Evolutionary conservation across 306 rosid species (phyloP), one percentile per base, ranked within the genome.

Genomic region (Vicia sativa): DNA sequence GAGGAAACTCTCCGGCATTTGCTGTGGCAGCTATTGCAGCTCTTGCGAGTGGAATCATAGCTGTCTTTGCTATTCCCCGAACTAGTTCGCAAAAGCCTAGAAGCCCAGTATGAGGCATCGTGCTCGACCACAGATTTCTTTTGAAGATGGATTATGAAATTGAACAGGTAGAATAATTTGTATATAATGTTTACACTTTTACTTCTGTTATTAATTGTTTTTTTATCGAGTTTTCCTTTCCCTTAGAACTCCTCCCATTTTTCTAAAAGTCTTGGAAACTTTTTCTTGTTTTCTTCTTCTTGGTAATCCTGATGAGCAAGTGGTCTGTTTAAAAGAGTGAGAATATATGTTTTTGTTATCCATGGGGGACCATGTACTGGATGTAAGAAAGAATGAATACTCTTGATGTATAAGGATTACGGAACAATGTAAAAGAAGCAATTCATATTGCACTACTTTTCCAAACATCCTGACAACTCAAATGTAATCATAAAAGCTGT

Each of bases 1-100:
- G 99, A 80, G 95, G 97, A 76, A 95, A 95, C 75, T 39, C 96
- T 71, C 97, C 99, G 48, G 97, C 96, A 75, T 87, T 95, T 67
- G 96, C 83, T 35, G 91, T 93, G 76, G 96, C 90, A 62, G 89
- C 91, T 69, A 68, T 74, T 88, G 85, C 99, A 76, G 91, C 91
- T 85, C 86, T 90, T 74, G 87, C 71, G 54, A 82, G 97, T 80
- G 97, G 99, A 81, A 62, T 90, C 62, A 60, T 87, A 83, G 82
- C 96, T 80, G 72, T 95, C 79, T 71, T 90, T 76, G 90, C 90
- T 38, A 87, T 95, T 76, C 95, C 96, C 28, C 95, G 81, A 57
- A 71, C 97, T 59, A 69, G 87, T 72, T 73, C 80, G 71, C 92
- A 76, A 77, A 95, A 82, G 78, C 78, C 87, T 70, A 79, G 89